These are phyloP conservation scores for Pseudozyma sp. DNA, from an alignment of 1,284 basidiomycete species.

Conservation along the genomic window DNA sequence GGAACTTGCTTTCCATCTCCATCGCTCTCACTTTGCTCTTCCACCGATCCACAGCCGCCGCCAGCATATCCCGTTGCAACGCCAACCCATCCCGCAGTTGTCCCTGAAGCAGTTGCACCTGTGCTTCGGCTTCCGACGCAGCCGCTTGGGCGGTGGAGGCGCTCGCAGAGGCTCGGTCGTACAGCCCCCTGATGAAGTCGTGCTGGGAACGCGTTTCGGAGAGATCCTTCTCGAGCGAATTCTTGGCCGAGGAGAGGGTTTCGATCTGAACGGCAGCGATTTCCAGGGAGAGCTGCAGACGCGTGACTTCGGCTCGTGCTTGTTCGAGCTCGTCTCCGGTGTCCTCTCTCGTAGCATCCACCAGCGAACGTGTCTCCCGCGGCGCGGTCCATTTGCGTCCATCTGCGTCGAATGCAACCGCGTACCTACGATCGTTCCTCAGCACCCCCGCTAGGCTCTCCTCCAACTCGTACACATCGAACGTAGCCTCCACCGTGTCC, in stretches of 20 bases:
- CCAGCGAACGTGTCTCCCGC: neutral
- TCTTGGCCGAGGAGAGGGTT: neutral
- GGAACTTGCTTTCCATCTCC: slow-evolving; percentile 12
- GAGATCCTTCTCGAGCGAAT: slow-evolving; percentile 1
- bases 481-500: slow-evolving; percentile 25
- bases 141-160: slow-evolving; percentile 1
- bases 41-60: slow-evolving; percentile 10
- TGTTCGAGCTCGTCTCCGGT: slow-evolving; percentile 4
- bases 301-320: neutral
- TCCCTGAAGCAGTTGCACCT: neutral
- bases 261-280: slow-evolving; percentile 12
- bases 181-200: slow-evolving; percentile 32
- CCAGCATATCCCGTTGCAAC: slow-evolving; percentile 14
- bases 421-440: slow-evolving; percentile 24
- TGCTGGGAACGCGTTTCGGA: slow-evolving; percentile 19
- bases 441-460: slow-evolving; percentile 25
- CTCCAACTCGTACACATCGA: slow-evolving; percentile 47
- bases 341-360: neutral
- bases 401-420: slow-evolving; percentile 20
- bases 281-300: slow-evolving; percentile 9
- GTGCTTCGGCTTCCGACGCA: neutral
- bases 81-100: slow-evolving; percentile 25
- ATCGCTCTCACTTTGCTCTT: slow-evolving; percentile 8
- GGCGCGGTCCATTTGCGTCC: slow-evolving; percentile 18
- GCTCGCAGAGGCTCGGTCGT: slow-evolving; percentile 33